These are phyloP conservation scores for Cardamine chenopodiifolia DNA, from an alignment of 345 rosid genomes.

Conservation along the genomic window DNA sequence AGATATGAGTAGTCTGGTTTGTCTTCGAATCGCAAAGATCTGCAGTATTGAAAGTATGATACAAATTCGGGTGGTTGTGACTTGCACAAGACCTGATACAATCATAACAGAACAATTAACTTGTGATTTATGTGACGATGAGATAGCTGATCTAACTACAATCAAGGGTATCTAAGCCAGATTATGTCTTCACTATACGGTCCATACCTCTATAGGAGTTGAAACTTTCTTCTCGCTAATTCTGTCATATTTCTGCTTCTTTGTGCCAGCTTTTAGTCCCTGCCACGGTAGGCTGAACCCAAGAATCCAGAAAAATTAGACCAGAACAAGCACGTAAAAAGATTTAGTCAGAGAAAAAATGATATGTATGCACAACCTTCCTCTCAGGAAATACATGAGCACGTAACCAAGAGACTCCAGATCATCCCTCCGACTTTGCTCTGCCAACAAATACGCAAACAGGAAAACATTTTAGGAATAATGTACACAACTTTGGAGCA, in stretches of 20 bases:
- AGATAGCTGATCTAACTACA: not conserved
- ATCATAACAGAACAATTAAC: not conserved
- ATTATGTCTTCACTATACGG: not conserved
- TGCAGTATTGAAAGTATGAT: conserved; percentile 88
- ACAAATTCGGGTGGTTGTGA: conserved; percentile 70
- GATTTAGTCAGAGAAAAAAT: conserved; percentile 1
- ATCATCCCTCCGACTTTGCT: conserved; percentile 95
- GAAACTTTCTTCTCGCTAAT: conserved; percentile 88
- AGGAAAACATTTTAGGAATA: not conserved
- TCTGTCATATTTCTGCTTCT: conserved; percentile 87
- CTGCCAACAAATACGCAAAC: conserved; percentile 44
- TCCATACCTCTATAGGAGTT: conserved; percentile 85
- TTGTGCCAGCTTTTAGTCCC: conserved; percentile 87
- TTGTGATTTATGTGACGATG: conserved; percentile 12
- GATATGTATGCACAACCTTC: conserved; percentile 58
- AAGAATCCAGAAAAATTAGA: conserved; percentile 34
- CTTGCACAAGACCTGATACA: conserved; percentile 74
- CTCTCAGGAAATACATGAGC: conserved; percentile 83
- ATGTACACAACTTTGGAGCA: conserved; percentile 16
- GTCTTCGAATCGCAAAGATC: conserved; percentile 78
- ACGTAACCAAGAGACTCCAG: conserved; percentile 89
- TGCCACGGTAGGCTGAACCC: conserved; percentile 87
- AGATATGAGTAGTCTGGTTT: conserved; percentile 87
- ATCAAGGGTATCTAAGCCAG: conserved; percentile 18
- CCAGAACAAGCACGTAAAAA: conserved; percentile 7